Conservation (phyloP, 306 rosid species). For the Rosa persica region DNA sequence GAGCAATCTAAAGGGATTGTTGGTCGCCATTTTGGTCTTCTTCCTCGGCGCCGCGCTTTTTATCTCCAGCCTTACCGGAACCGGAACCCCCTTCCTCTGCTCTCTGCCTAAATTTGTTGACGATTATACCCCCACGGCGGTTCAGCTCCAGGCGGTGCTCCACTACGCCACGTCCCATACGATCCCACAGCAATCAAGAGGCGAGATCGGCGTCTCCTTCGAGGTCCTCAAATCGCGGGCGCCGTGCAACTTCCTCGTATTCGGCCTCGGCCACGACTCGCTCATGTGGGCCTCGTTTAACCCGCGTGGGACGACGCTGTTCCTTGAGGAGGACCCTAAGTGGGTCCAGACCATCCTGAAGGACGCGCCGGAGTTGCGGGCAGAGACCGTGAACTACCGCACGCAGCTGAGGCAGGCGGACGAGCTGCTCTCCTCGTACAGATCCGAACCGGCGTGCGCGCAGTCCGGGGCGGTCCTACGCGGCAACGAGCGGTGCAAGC, state of each 20-base stretch:
- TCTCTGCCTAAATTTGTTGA: constrained; percentile 18
- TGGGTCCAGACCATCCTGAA: constrained; percentile 79
- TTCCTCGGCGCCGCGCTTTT: constrained; percentile 49
- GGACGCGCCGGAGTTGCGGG: constrained; percentile 57
- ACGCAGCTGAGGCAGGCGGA: constrained; percentile 70
- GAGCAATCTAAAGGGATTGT: constrained; percentile 23
- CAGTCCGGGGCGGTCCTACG: constrained; percentile 47
- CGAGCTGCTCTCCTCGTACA: constrained; percentile 39
- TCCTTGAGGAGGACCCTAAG: constrained; percentile 86
- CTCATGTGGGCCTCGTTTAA: constrained; percentile 92
- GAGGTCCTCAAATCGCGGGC: constrained; percentile 51
- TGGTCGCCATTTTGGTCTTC: constrained; percentile 37
- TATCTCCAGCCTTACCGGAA: constrained; percentile 34
- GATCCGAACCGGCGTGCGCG: constrained; percentile 41
- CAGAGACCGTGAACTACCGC: constrained; percentile 58
- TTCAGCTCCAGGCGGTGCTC: constrained; percentile 60
- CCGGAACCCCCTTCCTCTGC: constrained; percentile 39
- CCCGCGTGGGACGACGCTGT: constrained; percentile 70
- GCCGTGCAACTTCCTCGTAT: constrained; percentile 76
- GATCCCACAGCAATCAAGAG: constrained; percentile 68
- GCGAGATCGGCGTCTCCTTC: constrained; percentile 64
- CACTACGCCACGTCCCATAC: constrained; percentile 83
- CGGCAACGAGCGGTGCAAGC: constrained; percentile 51
- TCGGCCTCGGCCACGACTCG: constrained; percentile 90
- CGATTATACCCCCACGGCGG: constrained; percentile 25